phyloP scores from a whole-genome alignment of 2,329 filamentous ascomycete species.

The Capronia epimyces region DNA sequence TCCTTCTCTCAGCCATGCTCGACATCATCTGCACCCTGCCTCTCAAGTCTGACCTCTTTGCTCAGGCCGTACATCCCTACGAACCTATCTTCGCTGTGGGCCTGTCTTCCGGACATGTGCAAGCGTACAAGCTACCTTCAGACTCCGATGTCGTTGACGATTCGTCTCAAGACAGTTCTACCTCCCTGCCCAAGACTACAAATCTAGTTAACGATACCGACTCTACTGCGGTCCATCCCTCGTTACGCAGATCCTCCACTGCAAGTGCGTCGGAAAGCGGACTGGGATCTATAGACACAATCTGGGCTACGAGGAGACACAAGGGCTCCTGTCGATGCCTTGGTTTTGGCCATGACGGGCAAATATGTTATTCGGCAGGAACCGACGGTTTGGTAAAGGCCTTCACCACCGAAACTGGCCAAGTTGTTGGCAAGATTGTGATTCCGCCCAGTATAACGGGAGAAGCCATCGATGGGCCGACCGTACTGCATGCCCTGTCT shows the following conservation, averaged over 20 bases:
- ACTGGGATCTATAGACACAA: constrained; percentile 69
- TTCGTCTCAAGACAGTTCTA: constrained; percentile 10
- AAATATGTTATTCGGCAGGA: constrained; percentile 56
- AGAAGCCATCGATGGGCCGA: constrained; percentile 59
- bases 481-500: constrained; percentile 74
- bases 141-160: constrained; percentile 42
- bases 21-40: constrained; percentile 89
- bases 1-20: constrained; percentile 42
- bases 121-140: constrained; percentile 56
- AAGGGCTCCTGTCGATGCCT: constrained; percentile 88
- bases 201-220: constrained; percentile 15
- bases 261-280: constrained; percentile 50
- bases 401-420: constrained; percentile 53
- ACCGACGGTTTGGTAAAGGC: constrained; percentile 61
- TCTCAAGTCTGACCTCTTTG: constrained; percentile 78
- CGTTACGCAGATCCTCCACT: constrained; percentile 31
- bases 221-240: constrained; percentile 19
- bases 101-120: constrained; percentile 51
- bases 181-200: constrained; percentile 10
- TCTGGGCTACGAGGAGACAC: constrained; percentile 83
- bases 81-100: constrained; percentile 83
- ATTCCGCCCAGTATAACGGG: constrained; percentile 51
- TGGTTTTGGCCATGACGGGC: constrained; percentile 71
- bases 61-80: constrained; percentile 77
- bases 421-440: constrained; percentile 74